A percentile compares a stretch with the other conserved stretches of the same genome.
Conservation (phyloP, 306 rosid species). For the Begonia loranthoides region DNA sequence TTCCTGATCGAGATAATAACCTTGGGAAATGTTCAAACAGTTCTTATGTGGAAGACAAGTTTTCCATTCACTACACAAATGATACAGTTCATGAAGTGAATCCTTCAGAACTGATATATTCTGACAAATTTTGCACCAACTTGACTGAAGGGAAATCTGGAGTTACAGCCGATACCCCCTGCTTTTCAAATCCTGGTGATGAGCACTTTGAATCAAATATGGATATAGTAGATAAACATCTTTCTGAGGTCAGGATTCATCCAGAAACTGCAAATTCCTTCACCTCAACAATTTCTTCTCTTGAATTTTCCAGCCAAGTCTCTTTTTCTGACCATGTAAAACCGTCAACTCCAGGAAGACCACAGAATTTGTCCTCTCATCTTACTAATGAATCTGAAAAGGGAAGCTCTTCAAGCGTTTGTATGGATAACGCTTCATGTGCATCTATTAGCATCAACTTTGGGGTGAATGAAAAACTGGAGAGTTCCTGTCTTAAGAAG, state of each 20-base stretch:
- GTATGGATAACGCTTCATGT: conserved; percentile 18
- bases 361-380: conserved; percentile 10
- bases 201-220: conserved; percentile 15
- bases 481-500: conserved; percentile 27
- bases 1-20: conserved; percentile 17
- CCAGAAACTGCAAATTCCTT: conserved; percentile 16
- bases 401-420: conserved; percentile 18
- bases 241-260: conserved; percentile 17
- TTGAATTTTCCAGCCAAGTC: conserved; percentile 15
- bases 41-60: conserved; percentile 19
- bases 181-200: conserved; percentile 12
- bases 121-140: conserved; percentile 18
- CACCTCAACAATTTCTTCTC: conserved; percentile 18
- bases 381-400: conserved; percentile 13
- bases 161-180: conserved; percentile 26
- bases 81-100: conserved; percentile 12
- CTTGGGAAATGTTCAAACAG: conserved; percentile 15
- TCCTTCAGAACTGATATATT: conserved; percentile 19
- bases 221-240: conserved; percentile 15
- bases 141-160: conserved; percentile 12
- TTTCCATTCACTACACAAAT: conserved; percentile 13
- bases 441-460: conserved; percentile 16
- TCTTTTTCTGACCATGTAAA: conserved; percentile 15
- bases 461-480: conserved; percentile 30
- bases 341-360: conserved; percentile 9